Conservation (phyloP, 257 asterid genomes). For the Nicotiana tomentosiformis region DNA sequence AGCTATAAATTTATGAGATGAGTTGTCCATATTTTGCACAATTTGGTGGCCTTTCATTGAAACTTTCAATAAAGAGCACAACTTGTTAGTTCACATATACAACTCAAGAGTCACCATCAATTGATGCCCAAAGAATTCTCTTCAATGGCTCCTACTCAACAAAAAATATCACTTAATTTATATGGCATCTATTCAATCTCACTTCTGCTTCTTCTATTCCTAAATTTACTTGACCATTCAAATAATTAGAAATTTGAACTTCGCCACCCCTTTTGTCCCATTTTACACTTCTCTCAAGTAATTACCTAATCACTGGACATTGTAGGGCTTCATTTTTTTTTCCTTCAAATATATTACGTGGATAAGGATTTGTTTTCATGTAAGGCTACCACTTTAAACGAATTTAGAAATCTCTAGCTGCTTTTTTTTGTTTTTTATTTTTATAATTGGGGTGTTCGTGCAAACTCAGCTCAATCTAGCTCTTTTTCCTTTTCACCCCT, state of each 20-base stretch:
- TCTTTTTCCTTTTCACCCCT: too few relatives aligned
- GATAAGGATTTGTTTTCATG: too few relatives aligned
- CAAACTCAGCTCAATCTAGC: too few relatives aligned
- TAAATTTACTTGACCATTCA: not conserved
- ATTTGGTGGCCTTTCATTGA: not conserved
- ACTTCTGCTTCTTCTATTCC: not conserved
- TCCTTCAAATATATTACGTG: too few relatives aligned
- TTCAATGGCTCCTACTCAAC: not conserved
- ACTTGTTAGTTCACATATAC: constrained; percentile 3
- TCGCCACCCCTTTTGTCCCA: not conserved
- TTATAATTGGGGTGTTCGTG: too few relatives aligned
- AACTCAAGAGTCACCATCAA: not conserved
- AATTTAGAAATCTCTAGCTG: too few relatives aligned
- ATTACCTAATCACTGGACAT: too few relatives aligned
- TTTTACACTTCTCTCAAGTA: too few relatives aligned
- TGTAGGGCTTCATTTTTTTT: too few relatives aligned
- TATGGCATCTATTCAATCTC: not conserved
- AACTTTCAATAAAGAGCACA: not conserved
- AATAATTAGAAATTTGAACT: not conserved
- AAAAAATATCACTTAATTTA: not conserved
- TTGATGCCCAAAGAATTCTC: not conserved
- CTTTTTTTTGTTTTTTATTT: too few relatives aligned
- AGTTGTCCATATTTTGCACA: not conserved
- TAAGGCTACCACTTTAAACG: too few relatives aligned
- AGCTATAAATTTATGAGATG: not conserved